Base-by-base conservation (phyloP, 2,329 filamentous ascomycete species). In the Zymoseptoria passerinii region DNA sequence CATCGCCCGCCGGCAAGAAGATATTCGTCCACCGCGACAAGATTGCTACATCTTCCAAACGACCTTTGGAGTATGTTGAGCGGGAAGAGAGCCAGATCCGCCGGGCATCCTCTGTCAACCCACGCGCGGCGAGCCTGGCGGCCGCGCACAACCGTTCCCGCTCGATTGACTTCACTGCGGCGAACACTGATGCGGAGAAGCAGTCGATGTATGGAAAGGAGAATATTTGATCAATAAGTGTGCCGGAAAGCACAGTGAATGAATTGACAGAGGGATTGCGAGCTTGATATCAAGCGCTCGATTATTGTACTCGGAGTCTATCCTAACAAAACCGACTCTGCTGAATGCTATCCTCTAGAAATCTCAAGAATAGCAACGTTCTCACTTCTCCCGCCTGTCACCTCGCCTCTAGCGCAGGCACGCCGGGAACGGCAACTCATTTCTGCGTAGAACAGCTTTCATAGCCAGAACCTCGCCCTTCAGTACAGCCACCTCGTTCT, bases 21-120 rank as follows among this genome's bases (percentile, higher is more conserved):
- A 56, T 81, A 3, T 70, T 83, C 8, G 76, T 82, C 8, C 73
- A 76, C 63, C 69, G 67, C 2, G 78, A 82, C 56, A 76, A 78
- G 53, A 72, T 81, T 28, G 79, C 78, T 0, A 76, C 76, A 5
- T 72, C 70, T 4, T 69, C 73, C 5, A 76, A 75, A 61, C 72
- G 79, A 28, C 80, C 80, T 1, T 61, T 68, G n/a, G 75, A 77
- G 58, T 81, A 76, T 54, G 75, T 78, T 18, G 75, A 80, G 59
- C 74, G 74, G 13, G 78, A 81, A 62, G 72, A 78, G 54, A 69
- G 70, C 56, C 71, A 62, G 69, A 72, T 70, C 40, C 61, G 61
- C 29, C 51, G 70, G 29, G 61, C 70, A 65, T 76, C 56, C 66
- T 73, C 29, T 72, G 74, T 63, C 58, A 73, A 59, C 75, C 60